These are phyloP conservation scores for Xylariaceae sp. DNA, from an alignment of 2,329 filamentous ascomycete genomes.

Conservation along the genomic window DNA sequence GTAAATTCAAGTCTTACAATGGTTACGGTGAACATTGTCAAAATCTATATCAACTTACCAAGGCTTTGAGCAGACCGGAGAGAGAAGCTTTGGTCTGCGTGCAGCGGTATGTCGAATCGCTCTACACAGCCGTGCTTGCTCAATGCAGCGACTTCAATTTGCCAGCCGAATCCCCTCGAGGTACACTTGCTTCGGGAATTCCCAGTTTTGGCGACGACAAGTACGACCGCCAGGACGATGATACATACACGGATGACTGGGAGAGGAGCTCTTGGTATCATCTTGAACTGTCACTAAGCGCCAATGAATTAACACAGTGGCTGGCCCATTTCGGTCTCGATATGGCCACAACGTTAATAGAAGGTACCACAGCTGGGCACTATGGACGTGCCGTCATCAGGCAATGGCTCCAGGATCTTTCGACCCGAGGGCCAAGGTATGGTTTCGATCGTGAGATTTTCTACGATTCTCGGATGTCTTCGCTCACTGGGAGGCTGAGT, in stretches of 20 bases:
- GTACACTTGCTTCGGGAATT: not conserved
- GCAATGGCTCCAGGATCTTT: constrained; percentile 1
- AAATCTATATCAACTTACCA: not conserved
- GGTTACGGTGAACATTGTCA: not conserved
- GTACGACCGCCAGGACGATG: not conserved
- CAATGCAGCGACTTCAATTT: constrained; percentile 1
- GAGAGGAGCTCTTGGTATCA: too few relatives aligned
- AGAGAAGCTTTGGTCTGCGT: constrained; percentile 4
- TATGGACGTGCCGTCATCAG: not conserved
- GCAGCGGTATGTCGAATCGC: constrained; percentile 1
- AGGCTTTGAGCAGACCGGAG: not conserved
- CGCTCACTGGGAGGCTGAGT: too few relatives aligned
- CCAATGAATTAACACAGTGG: constrained; percentile 2
- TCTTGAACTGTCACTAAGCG: not conserved
- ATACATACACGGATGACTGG: not conserved
- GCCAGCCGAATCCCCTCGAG: not conserved
- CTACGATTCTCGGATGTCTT: too few relatives aligned
- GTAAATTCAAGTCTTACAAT: not conserved
- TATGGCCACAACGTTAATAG: not conserved
- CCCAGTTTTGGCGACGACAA: not conserved
- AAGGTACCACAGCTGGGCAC: not conserved
- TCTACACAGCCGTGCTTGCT: not conserved
- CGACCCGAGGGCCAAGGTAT: not conserved
- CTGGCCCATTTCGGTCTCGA: constrained; percentile 2
- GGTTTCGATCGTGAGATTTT: not conserved